Evolutionary conservation across 805 yeast species (phyloP).

Genomic region (Suhomyces pyralidae): DNA sequence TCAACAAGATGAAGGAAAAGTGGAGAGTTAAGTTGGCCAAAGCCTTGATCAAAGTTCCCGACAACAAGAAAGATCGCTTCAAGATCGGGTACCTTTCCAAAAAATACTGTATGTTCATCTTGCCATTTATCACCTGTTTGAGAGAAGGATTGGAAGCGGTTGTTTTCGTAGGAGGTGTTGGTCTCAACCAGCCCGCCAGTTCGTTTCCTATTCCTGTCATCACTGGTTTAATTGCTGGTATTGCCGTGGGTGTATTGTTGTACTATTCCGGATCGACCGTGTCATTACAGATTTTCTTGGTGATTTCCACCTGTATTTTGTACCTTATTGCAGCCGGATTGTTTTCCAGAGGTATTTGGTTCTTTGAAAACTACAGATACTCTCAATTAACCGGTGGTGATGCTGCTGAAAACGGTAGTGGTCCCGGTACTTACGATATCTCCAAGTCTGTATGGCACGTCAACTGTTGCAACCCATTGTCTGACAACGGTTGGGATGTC

Average conservation of each 20-base stretch:
- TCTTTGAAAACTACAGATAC: constrained; percentile 68
- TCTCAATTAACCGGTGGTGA: constrained; percentile 82
- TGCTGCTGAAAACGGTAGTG: constrained; percentile 88
- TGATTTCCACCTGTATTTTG: constrained; percentile 82
- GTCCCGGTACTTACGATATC: constrained; percentile 93
- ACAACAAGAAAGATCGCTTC: constrained; percentile 46
- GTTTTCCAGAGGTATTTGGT: constrained; percentile 92
- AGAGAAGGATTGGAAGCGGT: constrained; percentile 36
- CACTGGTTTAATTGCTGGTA: constrained; percentile 80
- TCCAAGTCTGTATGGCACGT: constrained; percentile 86
- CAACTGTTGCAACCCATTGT: constrained; percentile 93
- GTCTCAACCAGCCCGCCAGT: constrained; percentile 44
- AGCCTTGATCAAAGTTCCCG: constrained; percentile 66
- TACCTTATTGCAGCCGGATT: constrained; percentile 90
- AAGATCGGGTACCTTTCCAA: constrained; percentile 31
- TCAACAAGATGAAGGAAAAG: constrained; percentile 93
- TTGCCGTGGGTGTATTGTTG: constrained; percentile 61
- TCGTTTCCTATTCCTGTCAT: constrained; percentile 94
- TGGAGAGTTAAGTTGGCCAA: constrained; percentile 94
- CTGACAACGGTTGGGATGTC: constrained; percentile 94
- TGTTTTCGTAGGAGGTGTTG: constrained; percentile 46
- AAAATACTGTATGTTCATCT: constrained; percentile 24
- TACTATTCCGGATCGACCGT: constrained; percentile 80
- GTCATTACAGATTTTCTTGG: constrained; percentile 84
- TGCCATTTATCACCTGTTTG: constrained; percentile 25